Evolutionary conservation across 2,329 filamentous ascomycete genomes (phyloP), one percentile per base, ranked within the genome.

Genomic region (Neocatenulostroma microsporum): DNA sequence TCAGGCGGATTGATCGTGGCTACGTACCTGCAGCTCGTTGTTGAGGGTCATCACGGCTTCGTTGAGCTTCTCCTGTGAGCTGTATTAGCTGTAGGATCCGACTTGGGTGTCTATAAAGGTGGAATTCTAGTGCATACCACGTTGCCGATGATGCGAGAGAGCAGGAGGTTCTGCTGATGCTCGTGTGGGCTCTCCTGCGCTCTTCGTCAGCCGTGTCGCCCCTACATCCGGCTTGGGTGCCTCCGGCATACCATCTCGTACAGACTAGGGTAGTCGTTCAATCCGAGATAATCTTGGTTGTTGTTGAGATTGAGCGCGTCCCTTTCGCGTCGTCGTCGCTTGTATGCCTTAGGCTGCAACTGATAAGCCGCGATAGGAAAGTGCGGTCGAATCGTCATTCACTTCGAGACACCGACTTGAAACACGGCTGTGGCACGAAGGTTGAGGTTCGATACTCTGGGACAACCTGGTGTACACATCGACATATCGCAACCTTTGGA

Each of bases 61-160:
- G 53, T 98, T 98, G 28, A 98, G 74, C 64, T 98, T 98, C 66
- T 96, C 91, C 89, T 96, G 23, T 12, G 18, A 8, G 21, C n/a
- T n/a, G n/a, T 7, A 20, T 49, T 25, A 48, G 42, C 20, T 24
- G n/a, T 5, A 24, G 15, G 19, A 4, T 5, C 5, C 11, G 8
- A 15, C 13, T 14, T 10, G 14, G 7, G 8, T 15, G 14, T 9
- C 26, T 14, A 10, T 29, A 14, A 13, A 29, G 17, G 21, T 13
- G 4, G 25, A n/a, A 29, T 12, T 19, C 9, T n/a, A 21, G 19
- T 15, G 24, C 84, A 58, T 74, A 96, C 89, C 56, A 96, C 88
- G 57, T 98, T 98, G 58, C 82, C 91, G 66, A 95, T 94, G 66
- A 98, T 95, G 44, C 91, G 85, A 15, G 86, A 91, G 30, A 96